phyloP scores from a whole-genome alignment of 2,329 filamentous ascomycete genomes.

The Rhynchosporium graminicola region DNA sequence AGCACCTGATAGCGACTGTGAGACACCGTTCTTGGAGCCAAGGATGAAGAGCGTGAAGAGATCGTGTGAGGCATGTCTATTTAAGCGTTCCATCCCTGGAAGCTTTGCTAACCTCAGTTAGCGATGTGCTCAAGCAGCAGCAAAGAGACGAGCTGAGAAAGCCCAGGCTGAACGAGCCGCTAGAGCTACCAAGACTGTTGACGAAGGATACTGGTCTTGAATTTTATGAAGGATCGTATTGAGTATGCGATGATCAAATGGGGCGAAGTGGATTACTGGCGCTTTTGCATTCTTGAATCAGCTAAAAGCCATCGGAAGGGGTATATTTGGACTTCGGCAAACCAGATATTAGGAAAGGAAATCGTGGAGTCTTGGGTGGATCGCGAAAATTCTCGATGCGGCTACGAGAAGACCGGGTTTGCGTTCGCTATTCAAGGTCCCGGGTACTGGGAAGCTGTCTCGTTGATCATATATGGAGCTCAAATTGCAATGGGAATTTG shows the following conservation, averaged over 20 bases:
- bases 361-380: not conserved
- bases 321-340: not conserved
- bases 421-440: not conserved
- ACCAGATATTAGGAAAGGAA: too few relatives aligned
- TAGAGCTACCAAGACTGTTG: slow-evolving; percentile 16
- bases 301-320: not conserved
- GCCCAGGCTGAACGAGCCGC: slow-evolving; percentile 6
- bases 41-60: slow-evolving; percentile 31
- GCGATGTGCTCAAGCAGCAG: slow-evolving; percentile 28
- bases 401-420: not conserved
- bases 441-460: not conserved
- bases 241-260: too few relatives aligned
- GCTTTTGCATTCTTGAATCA: not conserved
- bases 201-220: slow-evolving; percentile 34
- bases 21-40: slow-evolving; percentile 33
- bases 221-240: not conserved
- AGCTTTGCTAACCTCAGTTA: slow-evolving; percentile 19
- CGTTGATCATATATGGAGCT: not conserved
- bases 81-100: not conserved
- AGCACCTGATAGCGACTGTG: slow-evolving; percentile 27
- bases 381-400: not conserved
- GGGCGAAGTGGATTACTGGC: not conserved
- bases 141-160: slow-evolving; percentile 13
- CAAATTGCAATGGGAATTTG: not conserved
- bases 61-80: slow-evolving; percentile 27